Evolutionary conservation across 2,329 filamentous ascomycete genomes (phyloP).

Genomic region (Paraphoma sp.): DNA sequence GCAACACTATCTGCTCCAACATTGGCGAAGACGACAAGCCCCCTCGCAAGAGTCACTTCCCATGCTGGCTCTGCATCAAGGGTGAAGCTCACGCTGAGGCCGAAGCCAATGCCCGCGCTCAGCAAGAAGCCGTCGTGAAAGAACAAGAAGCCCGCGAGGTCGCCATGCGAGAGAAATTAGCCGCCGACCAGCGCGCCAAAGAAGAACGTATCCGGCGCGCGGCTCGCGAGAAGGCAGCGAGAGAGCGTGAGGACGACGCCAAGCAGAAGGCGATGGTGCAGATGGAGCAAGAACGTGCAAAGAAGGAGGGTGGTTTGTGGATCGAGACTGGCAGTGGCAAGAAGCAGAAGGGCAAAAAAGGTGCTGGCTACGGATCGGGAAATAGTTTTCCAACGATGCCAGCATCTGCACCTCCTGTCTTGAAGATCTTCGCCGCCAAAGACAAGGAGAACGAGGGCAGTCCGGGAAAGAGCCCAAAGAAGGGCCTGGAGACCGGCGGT

Average conservation of each 20-base stretch:
- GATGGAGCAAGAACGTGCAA: constrained; percentile 17
- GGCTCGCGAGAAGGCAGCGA: constrained; percentile 26
- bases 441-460: constrained; percentile 14
- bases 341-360: constrained; percentile 20
- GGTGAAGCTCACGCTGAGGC: constrained; percentile 14
- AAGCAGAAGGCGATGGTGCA: constrained; percentile 17
- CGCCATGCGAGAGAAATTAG: constrained; percentile 11
- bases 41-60: constrained; percentile 27
- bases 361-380: not conserved
- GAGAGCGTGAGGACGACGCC: constrained; percentile 25
- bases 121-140: constrained; percentile 5
- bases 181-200: constrained; percentile 16
- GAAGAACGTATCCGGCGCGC: constrained; percentile 31
- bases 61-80: constrained; percentile 31
- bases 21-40: constrained; percentile 15
- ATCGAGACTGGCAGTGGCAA: constrained; percentile 23
- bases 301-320: constrained; percentile 29
- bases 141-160: constrained; percentile 17
- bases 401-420: constrained; percentile 4
- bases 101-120: constrained; percentile 6
- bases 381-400: not conserved
- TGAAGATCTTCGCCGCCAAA: constrained; percentile 13
- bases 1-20: constrained; percentile 25
- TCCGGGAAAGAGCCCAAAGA: constrained; percentile 13
- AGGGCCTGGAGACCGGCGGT: constrained; percentile 16